Base-by-base conservation (phyloP, 768 basidiomycete species). In the Pisolithus albus region DNA sequence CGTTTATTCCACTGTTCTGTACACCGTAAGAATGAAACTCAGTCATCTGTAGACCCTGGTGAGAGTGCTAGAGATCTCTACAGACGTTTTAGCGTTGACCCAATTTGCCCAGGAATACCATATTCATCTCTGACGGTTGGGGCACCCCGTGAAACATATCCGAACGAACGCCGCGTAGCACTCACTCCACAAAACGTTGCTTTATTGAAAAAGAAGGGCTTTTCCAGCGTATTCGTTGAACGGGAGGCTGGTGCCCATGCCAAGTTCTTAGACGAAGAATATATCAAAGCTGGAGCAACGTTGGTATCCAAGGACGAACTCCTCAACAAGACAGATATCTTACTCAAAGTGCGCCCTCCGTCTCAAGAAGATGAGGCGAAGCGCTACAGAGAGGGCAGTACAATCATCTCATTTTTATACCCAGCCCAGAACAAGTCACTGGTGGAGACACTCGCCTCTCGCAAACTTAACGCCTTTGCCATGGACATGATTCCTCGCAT, bases 401-500 rank as follows among this genome's bases (percentile, higher is more conserved):
- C 89, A 15, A 62, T 90, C 50, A 84, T 93, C 52, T 90, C 88
- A 7, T 88, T 93, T 67, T 66, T 93, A 59, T 88, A 91, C 69
- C 88, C 91, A 23, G 74, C 79, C 21, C 88, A 92, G 70, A 92
- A 92, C 71, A 83, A 84, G 65, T 65, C 73, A 36, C 76, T 86
- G 46, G 81, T 92, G 23, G 83, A 91, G 59, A 74, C 75, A 46
- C 72, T 92, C 56, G 78, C 83, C n/a, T 67, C 75, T 30, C 78
- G 80, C 49, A 80, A 80, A 56, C 74, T 84, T 50, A 88, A 82
- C 57, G 81, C 80, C 24, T 88, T 93, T 62, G 89, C 86, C 50
- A 93, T 93, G 91, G 91, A 93, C 63, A 81, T 85, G 79, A 90
- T 93, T 72, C 91, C 91, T 59, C 80, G 91, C 52, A 92, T 93